Base-by-base conservation (phyloP, 2,329 filamentous ascomycete species). In the Chrysosporium queenslandicum region DNA sequence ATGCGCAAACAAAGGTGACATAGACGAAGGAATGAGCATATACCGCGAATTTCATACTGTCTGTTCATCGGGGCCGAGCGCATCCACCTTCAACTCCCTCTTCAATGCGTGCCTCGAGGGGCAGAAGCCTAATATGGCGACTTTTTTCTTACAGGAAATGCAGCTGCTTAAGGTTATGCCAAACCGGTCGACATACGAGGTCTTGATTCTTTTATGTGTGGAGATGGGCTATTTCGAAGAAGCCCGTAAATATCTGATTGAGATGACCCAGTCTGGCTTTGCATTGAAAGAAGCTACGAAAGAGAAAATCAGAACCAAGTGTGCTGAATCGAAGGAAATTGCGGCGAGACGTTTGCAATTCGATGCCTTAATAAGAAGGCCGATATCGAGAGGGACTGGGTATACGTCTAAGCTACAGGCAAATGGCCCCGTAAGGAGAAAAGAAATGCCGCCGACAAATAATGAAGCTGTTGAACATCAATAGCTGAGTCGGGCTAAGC, bases 61-160 rank as follows among this genome's bases (percentile, higher is more conserved):
- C 23, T 76, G 72, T 39, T 60, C 66, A 2, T 60, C 66, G 2
- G 74, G 74, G 2, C 69, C 72, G 1, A 67, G 71, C 48, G 59
- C 64, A 2, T 47, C 56, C 3, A 81, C 81, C 0, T 85, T 82
- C 69, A 85, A 85, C 58, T 63, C 74, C 4, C 69, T 86, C 6
- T 71, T 83, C 52, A 68, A 68, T 41, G 75, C 74, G 54, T 79
- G 76, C 57, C 65, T 66, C 48, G 61, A 57, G 55, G 68, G 59
- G 56, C 61, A 63, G 5, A 72, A 75, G 53, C 77, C 78, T 53
- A 71, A 77, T 34, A 67, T 77, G 4, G 80, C 80, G 41, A 79
- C 81, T 66, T 83, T 81, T 60, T 66, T 85, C 1, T 75, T 79
- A 8, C 71, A 75, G 14, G 82, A 86, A 60, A 82, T 86, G 76